These are phyloP conservation scores for Shiraia bambusicola DNA, from an alignment of 2,329 filamentous ascomycete species.

Conservation along the genomic window DNA sequence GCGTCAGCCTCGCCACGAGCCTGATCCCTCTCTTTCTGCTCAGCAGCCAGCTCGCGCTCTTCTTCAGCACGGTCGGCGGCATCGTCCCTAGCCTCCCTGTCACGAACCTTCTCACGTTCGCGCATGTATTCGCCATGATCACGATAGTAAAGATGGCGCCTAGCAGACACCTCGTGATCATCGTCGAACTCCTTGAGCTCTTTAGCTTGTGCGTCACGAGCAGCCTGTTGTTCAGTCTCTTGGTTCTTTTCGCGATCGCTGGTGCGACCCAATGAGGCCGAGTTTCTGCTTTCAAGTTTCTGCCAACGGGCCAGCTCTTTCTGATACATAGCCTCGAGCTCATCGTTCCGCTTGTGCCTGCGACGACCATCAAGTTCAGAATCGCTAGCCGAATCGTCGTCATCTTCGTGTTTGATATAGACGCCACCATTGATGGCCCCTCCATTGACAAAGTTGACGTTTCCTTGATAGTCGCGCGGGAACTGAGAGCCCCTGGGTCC, in stretches of 20 bases:
- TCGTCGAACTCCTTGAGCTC: constrained; percentile 85
- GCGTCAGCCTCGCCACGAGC: constrained; percentile 84
- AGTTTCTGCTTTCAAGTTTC: constrained; percentile 80
- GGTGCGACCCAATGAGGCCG: constrained; percentile 83
- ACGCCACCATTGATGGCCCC: constrained; percentile 62
- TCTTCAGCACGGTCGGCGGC: constrained; percentile 81
- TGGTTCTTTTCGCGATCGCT: constrained; percentile 78
- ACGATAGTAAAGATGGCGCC: constrained; percentile 78
- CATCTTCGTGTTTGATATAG: constrained; percentile 67
- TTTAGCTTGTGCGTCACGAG: constrained; percentile 68
- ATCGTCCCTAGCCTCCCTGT: constrained; percentile 73
- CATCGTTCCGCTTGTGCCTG: constrained; percentile 68
- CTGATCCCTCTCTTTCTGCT: constrained; percentile 71
- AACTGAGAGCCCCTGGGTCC: constrained; percentile 68
- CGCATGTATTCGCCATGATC: constrained; percentile 84
- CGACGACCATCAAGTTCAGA: constrained; percentile 77
- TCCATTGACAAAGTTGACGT: constrained; percentile 80
- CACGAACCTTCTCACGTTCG: constrained; percentile 72
- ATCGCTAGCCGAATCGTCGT: constrained; percentile 85
- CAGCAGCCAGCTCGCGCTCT: constrained; percentile 69
- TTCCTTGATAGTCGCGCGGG: constrained; percentile 72
- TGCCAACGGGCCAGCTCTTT: constrained; percentile 90
- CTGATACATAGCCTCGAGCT: constrained; percentile 76
- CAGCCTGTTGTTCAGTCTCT: constrained; percentile 62
- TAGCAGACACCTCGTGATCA: constrained; percentile 73